Conservation (phyloP, 352 stramenopile species). For the Pythium insidiosum region DNA sequence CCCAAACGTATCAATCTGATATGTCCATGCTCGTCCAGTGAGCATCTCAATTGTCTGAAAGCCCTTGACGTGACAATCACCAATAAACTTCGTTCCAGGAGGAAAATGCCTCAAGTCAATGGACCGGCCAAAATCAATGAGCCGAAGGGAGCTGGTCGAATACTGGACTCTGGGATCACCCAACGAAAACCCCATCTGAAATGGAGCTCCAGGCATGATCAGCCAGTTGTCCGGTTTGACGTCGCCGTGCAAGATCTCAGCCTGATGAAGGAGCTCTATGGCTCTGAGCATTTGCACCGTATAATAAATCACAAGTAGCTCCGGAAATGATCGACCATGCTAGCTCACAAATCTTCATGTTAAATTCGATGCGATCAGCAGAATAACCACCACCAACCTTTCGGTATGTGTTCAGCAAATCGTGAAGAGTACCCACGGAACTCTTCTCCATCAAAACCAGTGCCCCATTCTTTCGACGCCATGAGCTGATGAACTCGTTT, state of each 20-base stretch:
- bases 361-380: background rate
- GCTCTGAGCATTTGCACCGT: slow-evolving; percentile 72
- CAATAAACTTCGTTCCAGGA: slow-evolving; percentile 40
- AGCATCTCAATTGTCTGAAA: slow-evolving; percentile 86
- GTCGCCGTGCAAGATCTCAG: slow-evolving; percentile 70
- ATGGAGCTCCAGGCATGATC: slow-evolving; percentile 34
- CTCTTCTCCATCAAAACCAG: slow-evolving; percentile 73
- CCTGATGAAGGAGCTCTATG: slow-evolving; percentile 53
- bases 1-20: slow-evolving; percentile 83
- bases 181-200: too few relatives aligned
- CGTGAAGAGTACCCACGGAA: slow-evolving; percentile 55
- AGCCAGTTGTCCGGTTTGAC: slow-evolving; percentile 88
- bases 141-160: too few relatives aligned
- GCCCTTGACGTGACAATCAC: slow-evolving; percentile 76
- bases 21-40: slow-evolving; percentile 56
- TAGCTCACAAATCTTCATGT: slow-evolving; percentile 16
- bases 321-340: slow-evolving; percentile 47
- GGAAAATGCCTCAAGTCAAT: slow-evolving; percentile 69
- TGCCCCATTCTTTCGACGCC: slow-evolving; percentile 48
- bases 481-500: background rate
- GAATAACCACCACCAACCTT: slow-evolving; percentile 27
- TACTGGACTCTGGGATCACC: too few relatives aligned
- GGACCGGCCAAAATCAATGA: slow-evolving; percentile 83
- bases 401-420: slow-evolving; percentile 73
- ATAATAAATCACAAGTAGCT: slow-evolving; percentile 69